Evolutionary conservation across 2,329 filamentous ascomycete genomes (phyloP).

Genomic region (Xylaria sp.): DNA sequence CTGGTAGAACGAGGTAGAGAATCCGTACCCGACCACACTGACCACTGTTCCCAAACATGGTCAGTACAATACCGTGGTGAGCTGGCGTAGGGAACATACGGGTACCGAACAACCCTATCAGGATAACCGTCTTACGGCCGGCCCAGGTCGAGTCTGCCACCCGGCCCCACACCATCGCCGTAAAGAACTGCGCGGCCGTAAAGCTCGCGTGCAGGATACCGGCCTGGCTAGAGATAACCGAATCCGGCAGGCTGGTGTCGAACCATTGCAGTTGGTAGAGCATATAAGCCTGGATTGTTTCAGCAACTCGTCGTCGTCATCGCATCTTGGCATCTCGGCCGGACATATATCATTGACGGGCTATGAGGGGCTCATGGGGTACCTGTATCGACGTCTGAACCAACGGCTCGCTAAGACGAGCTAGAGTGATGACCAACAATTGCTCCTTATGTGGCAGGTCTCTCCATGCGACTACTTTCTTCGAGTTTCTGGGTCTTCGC

Average conservation of each 20-base stretch:
- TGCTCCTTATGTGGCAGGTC: conserved; percentile 74
- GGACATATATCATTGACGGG: neutral
- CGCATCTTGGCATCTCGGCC: neutral
- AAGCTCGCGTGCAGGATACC: conserved; percentile 80
- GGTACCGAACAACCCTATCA: conserved; percentile 75
- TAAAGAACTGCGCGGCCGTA: conserved; percentile 79
- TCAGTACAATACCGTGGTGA: conserved; percentile 7
- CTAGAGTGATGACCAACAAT: conserved; percentile 74
- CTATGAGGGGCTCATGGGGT: conserved; percentile 4
- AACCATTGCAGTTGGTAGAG: conserved; percentile 90
- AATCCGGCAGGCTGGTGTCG: conserved; percentile 53
- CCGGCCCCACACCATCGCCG: conserved; percentile 80
- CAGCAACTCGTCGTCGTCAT: neutral
- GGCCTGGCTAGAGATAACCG: conserved; percentile 75
- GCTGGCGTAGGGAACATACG: conserved; percentile 19
- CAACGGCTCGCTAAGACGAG: conserved; percentile 79
- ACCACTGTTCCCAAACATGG: conserved; percentile 41
- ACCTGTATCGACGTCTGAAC: conserved; percentile 73
- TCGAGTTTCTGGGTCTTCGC: conserved; percentile 9
- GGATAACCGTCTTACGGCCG: conserved; percentile 76
- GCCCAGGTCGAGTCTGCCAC: conserved; percentile 64
- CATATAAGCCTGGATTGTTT: conserved; percentile 66
- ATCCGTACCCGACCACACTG: conserved; percentile 71
- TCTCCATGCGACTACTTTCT: conserved; percentile 32
- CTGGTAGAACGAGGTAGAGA: conserved; percentile 63